Conservation (phyloP, 371 early-diverging fungal species). For the Mortierella sp. region DNA sequence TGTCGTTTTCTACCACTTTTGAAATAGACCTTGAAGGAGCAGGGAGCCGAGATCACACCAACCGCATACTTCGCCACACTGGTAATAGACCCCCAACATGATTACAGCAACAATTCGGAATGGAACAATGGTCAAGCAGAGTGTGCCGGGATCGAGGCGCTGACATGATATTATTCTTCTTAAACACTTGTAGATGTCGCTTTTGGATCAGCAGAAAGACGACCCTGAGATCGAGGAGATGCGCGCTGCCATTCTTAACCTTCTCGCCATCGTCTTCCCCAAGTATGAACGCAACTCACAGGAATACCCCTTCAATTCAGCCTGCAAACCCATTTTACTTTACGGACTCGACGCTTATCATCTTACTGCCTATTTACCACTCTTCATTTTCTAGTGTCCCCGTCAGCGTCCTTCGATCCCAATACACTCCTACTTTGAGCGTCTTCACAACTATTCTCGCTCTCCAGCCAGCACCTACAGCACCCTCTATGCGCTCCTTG, state of each 20-base stretch:
- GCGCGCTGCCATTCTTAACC: conserved; percentile 79
- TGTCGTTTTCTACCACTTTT: not conserved
- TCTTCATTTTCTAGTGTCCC: conserved; percentile 62
- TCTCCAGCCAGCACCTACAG: conserved; percentile 69
- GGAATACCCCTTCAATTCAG: not conserved
- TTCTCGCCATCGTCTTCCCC: conserved; percentile 87
- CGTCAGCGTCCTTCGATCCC: conserved; percentile 73
- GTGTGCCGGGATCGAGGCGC: not conserved
- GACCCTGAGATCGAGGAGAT: conserved; percentile 69
- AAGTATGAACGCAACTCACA: conserved; percentile 62
- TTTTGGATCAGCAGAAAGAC: conserved; percentile 83
- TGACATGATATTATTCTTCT: not conserved
- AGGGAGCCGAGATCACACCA: conserved; percentile 75
- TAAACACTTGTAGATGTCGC: conserved; percentile 61
- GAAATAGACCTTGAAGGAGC: conserved; percentile 81
- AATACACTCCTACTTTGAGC: conserved; percentile 72
- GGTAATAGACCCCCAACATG: conserved; percentile 60
- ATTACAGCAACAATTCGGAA: not conserved
- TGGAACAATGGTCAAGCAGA: not conserved
- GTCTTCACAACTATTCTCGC: conserved; percentile 73
- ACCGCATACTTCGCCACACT: conserved; percentile 93
- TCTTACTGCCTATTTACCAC: conserved; percentile 15
- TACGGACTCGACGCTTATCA: not conserved
- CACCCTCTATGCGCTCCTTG: conserved; percentile 83
- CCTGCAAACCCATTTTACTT: not conserved